Percentiles rank a stretch among this genome's conserved stretches.
Conservation (phyloP, 306 rosid species). For the Trifolium pratense region DNA sequence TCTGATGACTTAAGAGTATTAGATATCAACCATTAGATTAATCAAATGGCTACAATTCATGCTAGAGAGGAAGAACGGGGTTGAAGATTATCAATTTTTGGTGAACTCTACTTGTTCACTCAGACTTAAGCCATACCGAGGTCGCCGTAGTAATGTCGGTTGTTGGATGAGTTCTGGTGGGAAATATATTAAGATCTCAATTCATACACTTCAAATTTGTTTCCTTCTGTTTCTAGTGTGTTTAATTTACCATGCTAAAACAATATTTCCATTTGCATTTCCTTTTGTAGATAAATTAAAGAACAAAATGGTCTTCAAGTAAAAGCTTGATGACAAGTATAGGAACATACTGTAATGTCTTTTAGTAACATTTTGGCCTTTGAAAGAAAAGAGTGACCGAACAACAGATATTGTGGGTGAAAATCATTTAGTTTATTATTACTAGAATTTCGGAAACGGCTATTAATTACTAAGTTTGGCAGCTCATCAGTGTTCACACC, state of each 20-base stretch:
- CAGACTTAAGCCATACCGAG: no score
- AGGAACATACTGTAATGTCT: background rate
- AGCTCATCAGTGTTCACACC: slow-evolving; percentile 13
- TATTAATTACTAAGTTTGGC: slow-evolving; percentile 31
- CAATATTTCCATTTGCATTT: slow-evolving; percentile 6
- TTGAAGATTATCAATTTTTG: background rate
- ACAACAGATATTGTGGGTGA: no score
- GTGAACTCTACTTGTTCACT: no score
- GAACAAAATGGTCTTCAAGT: no score
- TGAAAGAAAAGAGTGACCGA: no score
- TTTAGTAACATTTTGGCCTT: no score
- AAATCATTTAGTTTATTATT: background rate
- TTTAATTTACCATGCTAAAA: background rate
- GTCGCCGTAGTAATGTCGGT: background rate
- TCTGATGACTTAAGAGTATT: background rate
- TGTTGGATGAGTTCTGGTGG: background rate
- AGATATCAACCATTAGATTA: background rate
- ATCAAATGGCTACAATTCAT: background rate
- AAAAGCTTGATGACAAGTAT: slow-evolving; percentile 21
- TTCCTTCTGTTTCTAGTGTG: slow-evolving; percentile 16
- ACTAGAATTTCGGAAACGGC: slow-evolving; percentile 1
- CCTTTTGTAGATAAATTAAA: background rate
- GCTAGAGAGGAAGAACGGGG: background rate
- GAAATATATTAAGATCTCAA: background rate
- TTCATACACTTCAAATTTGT: background rate